Evolutionary conservation across 352 stramenopile genomes (phyloP), one percentile per base, ranked within the genome.

Genomic region (Globisporangium paddicum): DNA sequence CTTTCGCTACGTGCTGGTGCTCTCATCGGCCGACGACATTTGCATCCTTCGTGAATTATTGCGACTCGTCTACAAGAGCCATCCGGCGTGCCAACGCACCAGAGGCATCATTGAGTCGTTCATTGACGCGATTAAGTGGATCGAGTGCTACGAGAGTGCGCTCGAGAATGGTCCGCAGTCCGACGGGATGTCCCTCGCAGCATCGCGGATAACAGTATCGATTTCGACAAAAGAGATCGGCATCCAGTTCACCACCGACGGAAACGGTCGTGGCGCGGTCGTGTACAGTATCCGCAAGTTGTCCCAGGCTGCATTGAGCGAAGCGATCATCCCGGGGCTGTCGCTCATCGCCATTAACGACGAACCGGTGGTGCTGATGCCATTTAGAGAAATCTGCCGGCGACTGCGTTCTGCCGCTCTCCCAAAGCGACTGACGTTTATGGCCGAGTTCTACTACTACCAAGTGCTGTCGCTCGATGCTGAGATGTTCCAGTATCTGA

Each of bases 401-500:
- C 72, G 67, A 5, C 58, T 93, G 3, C 79, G 82, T 28, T 77
- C 75, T 9, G 86, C 86, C 5, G 40, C 72, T 7, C 61, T 95
- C 18, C 86, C 86, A 0, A 95, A 95, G 62, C 79, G 79, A 11
- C 63, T 95, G 23, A 90, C 80, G 6, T 95, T 95, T 53, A 72
- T 95, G 63, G 82, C 79, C 8, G 83, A 93, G 51, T 89, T 92
- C 62, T 92, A 87, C 58, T 92, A 94, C 67, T 92, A 95, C 57
- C 77, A 91, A 58, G 55, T 93, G 41, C 62, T 92, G 18, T 84
- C 81, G 5, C 67, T 92, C 13, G 84, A 93, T 56, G 58, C 50
- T 28, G 78, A 94, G 38, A 90, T 93, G 82, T 89, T 86, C 63
- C 79, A 79, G 51, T 94, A 93, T 57, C 58, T 94, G 14, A 64